phyloP scores from a whole-genome alignment of 768 basidiomycete genomes.

The Suillus alpinus region DNA sequence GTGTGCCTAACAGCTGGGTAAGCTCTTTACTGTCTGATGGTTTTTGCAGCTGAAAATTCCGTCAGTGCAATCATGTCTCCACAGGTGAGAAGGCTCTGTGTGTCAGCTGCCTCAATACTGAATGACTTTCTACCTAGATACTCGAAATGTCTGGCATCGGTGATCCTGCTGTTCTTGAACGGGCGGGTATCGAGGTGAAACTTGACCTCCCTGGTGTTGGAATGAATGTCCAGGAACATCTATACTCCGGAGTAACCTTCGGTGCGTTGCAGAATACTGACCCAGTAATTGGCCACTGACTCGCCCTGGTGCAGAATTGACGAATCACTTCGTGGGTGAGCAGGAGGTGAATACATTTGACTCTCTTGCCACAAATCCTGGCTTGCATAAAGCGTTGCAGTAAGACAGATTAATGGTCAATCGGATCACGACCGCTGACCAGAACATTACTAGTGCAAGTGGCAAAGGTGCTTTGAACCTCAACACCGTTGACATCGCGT shows the following conservation, averaged over 20 bases:
- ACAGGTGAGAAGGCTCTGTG: not conserved
- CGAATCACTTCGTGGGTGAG: not conserved
- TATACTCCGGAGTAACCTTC: slow-evolving; percentile 20
- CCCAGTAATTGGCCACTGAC: not conserved
- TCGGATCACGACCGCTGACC: not conserved
- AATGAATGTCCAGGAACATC: slow-evolving; percentile 54
- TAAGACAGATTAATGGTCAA: not conserved
- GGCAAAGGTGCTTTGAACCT: not conserved
- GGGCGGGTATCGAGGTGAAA: slow-evolving; percentile 35
- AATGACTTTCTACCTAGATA: slow-evolving; percentile 35
- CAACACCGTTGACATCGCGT: not conserved
- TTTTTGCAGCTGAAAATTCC: not conserved
- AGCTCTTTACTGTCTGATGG: not conserved
- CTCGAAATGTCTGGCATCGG: slow-evolving; percentile 62
- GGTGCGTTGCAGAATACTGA: slow-evolving; percentile 17
- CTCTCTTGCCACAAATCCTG: not conserved
- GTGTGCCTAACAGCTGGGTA: slow-evolving; percentile 49
- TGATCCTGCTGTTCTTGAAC: slow-evolving; percentile 35
- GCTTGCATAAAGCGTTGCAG: not conserved
- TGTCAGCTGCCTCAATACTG: not conserved
- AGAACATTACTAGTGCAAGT: not conserved
- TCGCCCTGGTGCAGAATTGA: not conserved
- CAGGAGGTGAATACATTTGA: not conserved
- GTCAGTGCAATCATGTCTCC: slow-evolving; percentile 39
- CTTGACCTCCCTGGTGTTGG: slow-evolving; percentile 42